Evolutionary conservation across 192 early-diverging fungal species (phyloP).

Genomic region (Dimargaris verticillata): DNA sequence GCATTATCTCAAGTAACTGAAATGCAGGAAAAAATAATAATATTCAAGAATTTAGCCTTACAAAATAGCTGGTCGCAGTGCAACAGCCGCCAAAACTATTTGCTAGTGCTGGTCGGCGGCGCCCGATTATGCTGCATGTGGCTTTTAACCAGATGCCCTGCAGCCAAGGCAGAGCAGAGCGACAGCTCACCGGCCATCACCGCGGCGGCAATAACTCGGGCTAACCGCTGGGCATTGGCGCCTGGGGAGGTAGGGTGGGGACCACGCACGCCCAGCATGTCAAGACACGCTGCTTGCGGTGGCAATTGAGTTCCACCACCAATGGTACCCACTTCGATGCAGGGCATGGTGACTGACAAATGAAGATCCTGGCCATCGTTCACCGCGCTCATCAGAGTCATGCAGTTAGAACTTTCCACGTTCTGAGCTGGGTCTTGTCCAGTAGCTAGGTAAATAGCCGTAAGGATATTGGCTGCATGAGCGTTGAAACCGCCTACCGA

Average conservation of each 20-base stretch:
- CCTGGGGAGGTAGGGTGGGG: conserved; percentile 62
- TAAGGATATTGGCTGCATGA: conserved; percentile 85
- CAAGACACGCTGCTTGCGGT: conserved; percentile 73
- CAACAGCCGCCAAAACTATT: too few relatives aligned
- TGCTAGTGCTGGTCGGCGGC: conserved; percentile 14
- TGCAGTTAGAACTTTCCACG: conserved; percentile 82
- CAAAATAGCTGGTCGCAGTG: too few relatives aligned
- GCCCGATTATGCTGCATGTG: conserved; percentile 81
- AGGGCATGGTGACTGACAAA: conserved; percentile 84
- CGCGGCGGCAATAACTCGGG: conserved; percentile 68
- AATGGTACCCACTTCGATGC: conserved; percentile 85
- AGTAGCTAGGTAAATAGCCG: conserved; percentile 77
- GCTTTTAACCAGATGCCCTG: conserved; percentile 73
- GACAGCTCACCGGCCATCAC: conserved; percentile 89
- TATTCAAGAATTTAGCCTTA: too few relatives aligned
- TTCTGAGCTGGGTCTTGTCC: conserved; percentile 95
- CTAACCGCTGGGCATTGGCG: conserved; percentile 68
- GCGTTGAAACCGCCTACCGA: conserved; percentile 84
- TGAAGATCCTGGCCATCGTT: conserved; percentile 63
- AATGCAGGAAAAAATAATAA: too few relatives aligned
- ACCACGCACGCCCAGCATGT: conserved; percentile 75
- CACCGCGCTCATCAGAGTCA: conserved; percentile 81
- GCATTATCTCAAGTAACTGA: not conserved
- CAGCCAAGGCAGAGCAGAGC: conserved; percentile 67
- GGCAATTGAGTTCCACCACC: conserved; percentile 76